Evolutionary conservation across 345 rosid genomes (phyloP).

Genomic region (Bretschneidera sinensis): DNA sequence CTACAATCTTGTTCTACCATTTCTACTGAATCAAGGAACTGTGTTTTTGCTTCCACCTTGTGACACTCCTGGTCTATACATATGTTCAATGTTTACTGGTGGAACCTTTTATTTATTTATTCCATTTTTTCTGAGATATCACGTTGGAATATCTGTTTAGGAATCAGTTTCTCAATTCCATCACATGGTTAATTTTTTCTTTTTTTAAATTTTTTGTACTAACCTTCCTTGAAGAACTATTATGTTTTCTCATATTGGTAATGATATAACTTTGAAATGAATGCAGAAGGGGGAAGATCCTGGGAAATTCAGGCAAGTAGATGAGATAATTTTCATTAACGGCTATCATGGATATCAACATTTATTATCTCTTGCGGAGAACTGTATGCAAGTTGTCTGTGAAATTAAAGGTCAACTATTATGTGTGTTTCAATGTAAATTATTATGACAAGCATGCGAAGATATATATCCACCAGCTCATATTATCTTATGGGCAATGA

Average conservation of each 20-base stretch:
- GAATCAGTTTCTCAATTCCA: no score
- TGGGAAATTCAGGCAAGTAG: conserved; percentile 84
- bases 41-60: no score
- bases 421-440: conserved; percentile 12
- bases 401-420: conserved; percentile 61
- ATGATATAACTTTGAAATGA: background rate
- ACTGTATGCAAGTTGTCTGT: conserved; percentile 75
- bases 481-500: background rate
- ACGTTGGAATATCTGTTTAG: no score
- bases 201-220: background rate
- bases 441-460: background rate
- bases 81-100: no score
- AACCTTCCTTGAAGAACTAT: background rate
- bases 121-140: no score
- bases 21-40: no score
- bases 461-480: background rate
- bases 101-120: no score
- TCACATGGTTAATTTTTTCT: no score
- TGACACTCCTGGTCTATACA: no score
- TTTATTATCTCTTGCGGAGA: conserved; percentile 54
- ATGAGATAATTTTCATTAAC: conserved; percentile 66
- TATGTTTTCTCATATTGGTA: background rate
- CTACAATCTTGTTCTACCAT: no score
- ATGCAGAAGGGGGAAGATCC: conserved; percentile 73
- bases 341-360: conserved; percentile 70